Evolutionary conservation across 352 stramenopile species (phyloP), one percentile per base, ranked within the genome.

Genomic region (Pythium brachiatum): DNA sequence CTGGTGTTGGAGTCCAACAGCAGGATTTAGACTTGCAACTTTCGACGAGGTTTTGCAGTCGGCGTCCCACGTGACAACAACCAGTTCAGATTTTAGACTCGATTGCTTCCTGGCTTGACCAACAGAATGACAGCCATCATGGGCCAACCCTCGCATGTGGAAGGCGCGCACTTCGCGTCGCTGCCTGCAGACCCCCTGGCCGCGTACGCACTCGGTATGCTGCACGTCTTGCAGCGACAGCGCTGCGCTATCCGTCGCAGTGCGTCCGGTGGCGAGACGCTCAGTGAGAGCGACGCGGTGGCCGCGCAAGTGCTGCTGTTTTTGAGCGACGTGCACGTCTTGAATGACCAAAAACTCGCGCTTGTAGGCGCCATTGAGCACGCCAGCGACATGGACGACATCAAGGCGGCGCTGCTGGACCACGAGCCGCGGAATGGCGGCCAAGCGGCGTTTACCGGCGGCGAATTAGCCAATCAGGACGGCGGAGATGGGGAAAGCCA

Each of bases 121-220:
- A 36, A 16, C 27, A 11, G 44, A 13, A 20, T 34, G 13, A 31
- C 44, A 6, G 44, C 44, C 1, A 52, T 31, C 21, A 31, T 31
- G 44, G 20, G 21, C 44, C 11, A 12, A 27, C 25, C 44, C 11
- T 32, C 44, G 1, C 43, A 47, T 55, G 39, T 13, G 36, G 50
- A 60, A n/a, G 34, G 32, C 54, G 62, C 62, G 27, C 54, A 68
- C 62, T 68, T 68, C 7, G 48, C 53, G 55, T 53, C 64, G 48
- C 55, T 73, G 55, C 60, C 66, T 23, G 6, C 52, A 16, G 63
- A 76, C 44, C 68, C 71, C 20, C 68, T 66, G 25, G 64, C 65
- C 26, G 70, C 71, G 20, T 81, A 79, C 41, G 71, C 74, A 20
- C 50, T 81, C 20, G 71, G 68, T 13, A 70, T 81, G 65, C 54